Conservation (phyloP, 179 eudicot genomes). For the Kewa caespitosa region DNA sequence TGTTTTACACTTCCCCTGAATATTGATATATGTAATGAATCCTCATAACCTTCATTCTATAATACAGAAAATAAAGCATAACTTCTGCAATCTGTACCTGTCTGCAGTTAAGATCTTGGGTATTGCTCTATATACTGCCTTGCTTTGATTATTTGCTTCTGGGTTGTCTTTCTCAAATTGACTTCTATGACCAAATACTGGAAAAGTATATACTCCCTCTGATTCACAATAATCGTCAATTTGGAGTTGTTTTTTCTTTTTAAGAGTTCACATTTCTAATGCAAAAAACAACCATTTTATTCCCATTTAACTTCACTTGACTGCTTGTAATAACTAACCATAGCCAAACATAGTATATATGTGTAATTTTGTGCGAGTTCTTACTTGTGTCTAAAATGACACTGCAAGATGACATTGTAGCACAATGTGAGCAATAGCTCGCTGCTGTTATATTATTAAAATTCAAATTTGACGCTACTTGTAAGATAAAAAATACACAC, state of each 20-base stretch:
- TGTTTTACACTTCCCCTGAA: conserved; percentile 27
- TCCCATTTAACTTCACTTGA: no score
- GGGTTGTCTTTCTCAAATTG: neutral
- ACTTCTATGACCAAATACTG: neutral
- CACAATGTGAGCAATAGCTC: neutral
- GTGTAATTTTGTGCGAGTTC: no score
- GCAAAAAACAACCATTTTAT: no score
- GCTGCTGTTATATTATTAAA: neutral
- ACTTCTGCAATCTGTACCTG: conserved; percentile 19
- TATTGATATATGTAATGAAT: conserved; percentile 28
- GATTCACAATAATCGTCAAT: neutral
- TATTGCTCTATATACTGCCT: neutral
- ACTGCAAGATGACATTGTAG: no score
- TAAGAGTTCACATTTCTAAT: no score
- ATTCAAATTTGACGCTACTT: neutral
- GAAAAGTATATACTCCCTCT: neutral
- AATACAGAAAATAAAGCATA: conserved; percentile 33
- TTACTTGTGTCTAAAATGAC: no score
- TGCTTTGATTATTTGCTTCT: neutral
- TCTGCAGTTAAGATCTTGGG: neutral
- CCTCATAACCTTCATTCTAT: conserved; percentile 15
- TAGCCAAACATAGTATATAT: no score
- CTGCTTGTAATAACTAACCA: no score
- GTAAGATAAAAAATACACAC: neutral
- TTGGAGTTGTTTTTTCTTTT: no score